These are phyloP conservation scores for Phaeosphaeria sp. DNA, from an alignment of 2,329 filamentous ascomycete genomes.

Conservation along the genomic window DNA sequence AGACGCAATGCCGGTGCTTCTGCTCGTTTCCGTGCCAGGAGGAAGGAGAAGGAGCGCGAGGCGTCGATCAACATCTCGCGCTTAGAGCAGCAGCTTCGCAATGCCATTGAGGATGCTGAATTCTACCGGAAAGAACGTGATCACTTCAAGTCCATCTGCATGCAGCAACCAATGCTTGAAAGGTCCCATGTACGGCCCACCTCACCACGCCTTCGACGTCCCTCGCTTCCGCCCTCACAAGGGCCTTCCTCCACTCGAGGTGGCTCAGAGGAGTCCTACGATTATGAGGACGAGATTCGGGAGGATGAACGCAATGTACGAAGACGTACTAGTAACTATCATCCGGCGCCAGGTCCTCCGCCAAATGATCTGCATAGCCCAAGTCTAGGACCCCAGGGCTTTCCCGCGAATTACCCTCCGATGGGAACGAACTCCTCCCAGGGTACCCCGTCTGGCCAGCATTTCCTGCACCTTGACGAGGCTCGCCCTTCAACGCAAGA, in stretches of 20 bases:
- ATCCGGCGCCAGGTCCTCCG: slow-evolving; percentile 34
- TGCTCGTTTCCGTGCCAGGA: slow-evolving; percentile 78
- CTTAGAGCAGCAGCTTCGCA: slow-evolving; percentile 71
- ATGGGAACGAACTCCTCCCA: not conserved
- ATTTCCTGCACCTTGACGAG: slow-evolving; percentile 10
- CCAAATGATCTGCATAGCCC: slow-evolving; percentile 28
- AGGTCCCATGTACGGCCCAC: slow-evolving; percentile 53
- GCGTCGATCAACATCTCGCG: slow-evolving; percentile 72
- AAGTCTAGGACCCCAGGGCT: slow-evolving; percentile 24
- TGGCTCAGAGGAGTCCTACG: slow-evolving; percentile 41
- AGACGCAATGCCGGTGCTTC: slow-evolving; percentile 86
- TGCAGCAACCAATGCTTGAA: slow-evolving; percentile 62
- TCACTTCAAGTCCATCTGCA: slow-evolving; percentile 65
- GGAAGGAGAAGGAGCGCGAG: slow-evolving; percentile 82
- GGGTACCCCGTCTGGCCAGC: not conserved
- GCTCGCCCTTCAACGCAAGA: slow-evolving; percentile 11
- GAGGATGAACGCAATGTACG: slow-evolving; percentile 47
- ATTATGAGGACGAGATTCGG: slow-evolving; percentile 37
- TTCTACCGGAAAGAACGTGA: slow-evolving; percentile 78
- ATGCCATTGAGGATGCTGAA: slow-evolving; percentile 72
- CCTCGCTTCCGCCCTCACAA: slow-evolving; percentile 37
- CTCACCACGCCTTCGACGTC: slow-evolving; percentile 50
- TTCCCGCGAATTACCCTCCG: slow-evolving; percentile 27
- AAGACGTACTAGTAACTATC: slow-evolving; percentile 46
- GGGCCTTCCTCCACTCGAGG: slow-evolving; percentile 37